A percentile compares a stretch with the other conserved stretches of the same genome.
Conservation (phyloP, 2,329 filamentous ascomycete genomes). For the Cercospora sojina region DNA sequence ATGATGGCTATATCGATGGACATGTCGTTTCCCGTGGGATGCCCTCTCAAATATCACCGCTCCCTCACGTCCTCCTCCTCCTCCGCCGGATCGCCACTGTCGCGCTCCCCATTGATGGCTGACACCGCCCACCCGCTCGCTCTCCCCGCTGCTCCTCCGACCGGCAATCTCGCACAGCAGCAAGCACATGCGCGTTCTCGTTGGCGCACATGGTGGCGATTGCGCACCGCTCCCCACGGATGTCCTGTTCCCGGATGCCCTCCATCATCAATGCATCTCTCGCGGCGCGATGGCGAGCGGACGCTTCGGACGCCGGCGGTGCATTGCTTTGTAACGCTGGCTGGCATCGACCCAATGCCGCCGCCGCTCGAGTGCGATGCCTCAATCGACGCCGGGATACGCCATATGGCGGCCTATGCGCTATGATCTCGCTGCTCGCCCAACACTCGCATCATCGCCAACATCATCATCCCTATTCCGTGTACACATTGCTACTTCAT, state of each 20-base stretch:
- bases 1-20: background rate
- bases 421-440: background rate
- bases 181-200: constrained; percentile 5
- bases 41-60: background rate
- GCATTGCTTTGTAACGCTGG: constrained; percentile 9
- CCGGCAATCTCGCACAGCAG: background rate
- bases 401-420: background rate
- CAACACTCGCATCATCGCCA: background rate
- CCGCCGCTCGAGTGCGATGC: background rate
- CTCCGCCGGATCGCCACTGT: too few relatives aligned
- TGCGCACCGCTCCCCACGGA: background rate
- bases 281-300: background rate
- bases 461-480: background rate
- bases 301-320: background rate
- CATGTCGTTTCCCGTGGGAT: background rate
- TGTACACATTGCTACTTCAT: background rate
- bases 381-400: background rate
- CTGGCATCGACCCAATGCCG: background rate
- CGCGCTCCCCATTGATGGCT: background rate
- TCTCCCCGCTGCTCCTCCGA: background rate
- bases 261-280: background rate
- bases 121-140: background rate
- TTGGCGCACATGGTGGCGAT: background rate
- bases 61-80: too few relatives aligned
- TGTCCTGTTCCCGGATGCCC: background rate